Conservation (phyloP, 2,329 filamentous ascomycete genomes). For the Apiospora hydei region DNA sequence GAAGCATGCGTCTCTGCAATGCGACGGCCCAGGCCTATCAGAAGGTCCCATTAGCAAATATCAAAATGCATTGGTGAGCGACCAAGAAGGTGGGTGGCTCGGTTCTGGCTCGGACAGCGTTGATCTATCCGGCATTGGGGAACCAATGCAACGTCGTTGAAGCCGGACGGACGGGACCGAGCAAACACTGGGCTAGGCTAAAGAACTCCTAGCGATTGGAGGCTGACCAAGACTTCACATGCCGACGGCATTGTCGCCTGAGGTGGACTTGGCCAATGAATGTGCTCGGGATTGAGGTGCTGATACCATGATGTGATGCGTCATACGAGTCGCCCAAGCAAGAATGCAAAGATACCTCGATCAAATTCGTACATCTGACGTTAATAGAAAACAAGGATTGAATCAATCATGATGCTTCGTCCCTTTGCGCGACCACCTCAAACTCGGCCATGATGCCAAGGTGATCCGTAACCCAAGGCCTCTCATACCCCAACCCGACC, state of each 20-base stretch:
- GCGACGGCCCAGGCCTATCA: background rate
- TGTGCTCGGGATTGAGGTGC: no score
- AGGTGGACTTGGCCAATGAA: background rate
- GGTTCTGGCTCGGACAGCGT: background rate
- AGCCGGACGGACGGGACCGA: background rate
- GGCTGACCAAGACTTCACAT: background rate
- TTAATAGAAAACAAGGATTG: no score
- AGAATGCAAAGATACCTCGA: no score
- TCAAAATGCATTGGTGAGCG: background rate
- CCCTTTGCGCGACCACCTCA: no score
- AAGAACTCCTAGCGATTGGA: background rate
- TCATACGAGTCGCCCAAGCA: no score
- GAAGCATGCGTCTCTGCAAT: background rate
- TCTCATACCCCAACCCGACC: conserved; percentile 41
- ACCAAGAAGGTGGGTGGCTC: background rate
- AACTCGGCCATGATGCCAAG: conserved; percentile 49
- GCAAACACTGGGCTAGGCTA: background rate
- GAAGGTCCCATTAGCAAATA: background rate
- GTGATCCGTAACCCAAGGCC: conserved; percentile 58
- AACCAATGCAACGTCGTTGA: background rate
- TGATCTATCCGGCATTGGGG: background rate
- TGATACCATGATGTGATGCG: no score
- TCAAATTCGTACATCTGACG: no score
- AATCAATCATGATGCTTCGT: no score
- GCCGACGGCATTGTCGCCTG: background rate